phyloP scores from a whole-genome alignment of 176 grass and related monocot genomes.

The Secale cereale region DNA sequence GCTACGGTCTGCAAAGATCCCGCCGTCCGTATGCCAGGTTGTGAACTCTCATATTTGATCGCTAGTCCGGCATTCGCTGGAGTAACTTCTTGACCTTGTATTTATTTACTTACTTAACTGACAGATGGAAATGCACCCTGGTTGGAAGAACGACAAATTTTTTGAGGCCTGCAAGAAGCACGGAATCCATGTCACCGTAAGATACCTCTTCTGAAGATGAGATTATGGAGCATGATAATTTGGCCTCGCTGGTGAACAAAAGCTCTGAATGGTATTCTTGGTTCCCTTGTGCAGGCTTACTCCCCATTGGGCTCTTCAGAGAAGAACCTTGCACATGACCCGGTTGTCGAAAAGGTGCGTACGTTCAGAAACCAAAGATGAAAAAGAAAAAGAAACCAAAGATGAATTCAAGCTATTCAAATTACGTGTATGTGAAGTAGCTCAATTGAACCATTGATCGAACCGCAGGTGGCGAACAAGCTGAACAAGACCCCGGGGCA shows the following conservation, averaged over 20 bases:
- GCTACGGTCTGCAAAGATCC: conserved; percentile 37
- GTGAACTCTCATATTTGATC: neutral
- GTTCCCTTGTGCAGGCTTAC: conserved; percentile 49
- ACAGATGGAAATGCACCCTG: conserved; percentile 85
- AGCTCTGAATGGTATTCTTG: neutral
- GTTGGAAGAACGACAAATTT: conserved; percentile 86
- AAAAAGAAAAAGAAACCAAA: too few species aligned
- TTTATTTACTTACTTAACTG: neutral
- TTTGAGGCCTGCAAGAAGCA: conserved; percentile 70
- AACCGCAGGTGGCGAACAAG: conserved; percentile 57
- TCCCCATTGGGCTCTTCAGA: conserved; percentile 68
- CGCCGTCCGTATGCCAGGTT: conserved; percentile 79
- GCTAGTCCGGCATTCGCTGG: neutral
- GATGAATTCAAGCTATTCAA: neutral
- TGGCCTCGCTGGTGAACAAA: neutral
- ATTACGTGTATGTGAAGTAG: neutral
- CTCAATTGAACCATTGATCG: neutral
- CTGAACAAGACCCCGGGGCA: conserved; percentile 69
- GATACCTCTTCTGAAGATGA: conserved; percentile 15
- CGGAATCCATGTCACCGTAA: conserved; percentile 75
- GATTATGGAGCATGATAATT: neutral
- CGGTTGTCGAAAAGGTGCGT: conserved; percentile 38
- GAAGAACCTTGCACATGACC: conserved; percentile 59
- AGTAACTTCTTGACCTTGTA: neutral
- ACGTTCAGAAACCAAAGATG: neutral